These are phyloP conservation scores for Closterium sp. DNA, from an alignment of 139 green algal species.

Conservation along the genomic window DNA sequence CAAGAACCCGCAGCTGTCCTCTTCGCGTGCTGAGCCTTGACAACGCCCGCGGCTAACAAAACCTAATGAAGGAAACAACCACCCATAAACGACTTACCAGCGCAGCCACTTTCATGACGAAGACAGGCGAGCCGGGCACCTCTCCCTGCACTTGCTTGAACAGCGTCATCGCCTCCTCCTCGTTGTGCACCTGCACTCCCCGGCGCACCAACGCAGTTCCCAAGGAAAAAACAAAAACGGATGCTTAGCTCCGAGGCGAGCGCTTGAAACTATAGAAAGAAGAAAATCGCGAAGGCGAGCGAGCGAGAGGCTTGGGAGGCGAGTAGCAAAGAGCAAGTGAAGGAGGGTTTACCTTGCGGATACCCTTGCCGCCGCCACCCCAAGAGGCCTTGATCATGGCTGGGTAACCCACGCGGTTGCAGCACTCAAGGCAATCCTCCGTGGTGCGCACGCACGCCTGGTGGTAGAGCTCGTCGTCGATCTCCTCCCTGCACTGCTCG, in stretches of 20 bases:
- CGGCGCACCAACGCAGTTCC: too few species aligned
- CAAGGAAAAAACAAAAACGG: too few species aligned
- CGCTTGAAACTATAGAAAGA: too few species aligned
- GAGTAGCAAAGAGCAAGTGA: not conserved
- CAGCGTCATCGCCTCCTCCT: conserved; percentile 64
- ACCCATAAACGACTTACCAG: not conserved
- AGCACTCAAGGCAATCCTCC: conserved; percentile 60
- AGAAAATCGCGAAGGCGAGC: too few species aligned
- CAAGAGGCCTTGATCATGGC: conserved; percentile 97
- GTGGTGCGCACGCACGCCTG: conserved; percentile 45
- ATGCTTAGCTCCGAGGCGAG: too few species aligned
- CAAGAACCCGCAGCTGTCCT: too few species aligned
- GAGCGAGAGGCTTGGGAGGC: too few species aligned
- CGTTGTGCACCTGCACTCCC: conserved; percentile 46
- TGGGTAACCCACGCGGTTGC: conserved; percentile 84
- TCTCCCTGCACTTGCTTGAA: conserved; percentile 71
- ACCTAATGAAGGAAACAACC: not conserved
- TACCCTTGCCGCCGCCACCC: conserved; percentile 97
- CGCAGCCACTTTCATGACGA: conserved; percentile 90
- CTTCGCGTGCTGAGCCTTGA: too few species aligned
- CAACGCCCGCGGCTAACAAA: too few species aligned
- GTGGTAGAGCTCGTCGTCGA: conserved; percentile 74
- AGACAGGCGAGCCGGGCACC: conserved; percentile 93
- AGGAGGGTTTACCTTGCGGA: conserved; percentile 69
- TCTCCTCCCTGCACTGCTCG: conserved; percentile 44